A percentile compares a stretch with the other conserved stretches of the same genome.
These are phyloP conservation scores for Aulographum hederae DNA, from an alignment of 2,329 filamentous ascomycete species.

Conservation along the genomic window DNA sequence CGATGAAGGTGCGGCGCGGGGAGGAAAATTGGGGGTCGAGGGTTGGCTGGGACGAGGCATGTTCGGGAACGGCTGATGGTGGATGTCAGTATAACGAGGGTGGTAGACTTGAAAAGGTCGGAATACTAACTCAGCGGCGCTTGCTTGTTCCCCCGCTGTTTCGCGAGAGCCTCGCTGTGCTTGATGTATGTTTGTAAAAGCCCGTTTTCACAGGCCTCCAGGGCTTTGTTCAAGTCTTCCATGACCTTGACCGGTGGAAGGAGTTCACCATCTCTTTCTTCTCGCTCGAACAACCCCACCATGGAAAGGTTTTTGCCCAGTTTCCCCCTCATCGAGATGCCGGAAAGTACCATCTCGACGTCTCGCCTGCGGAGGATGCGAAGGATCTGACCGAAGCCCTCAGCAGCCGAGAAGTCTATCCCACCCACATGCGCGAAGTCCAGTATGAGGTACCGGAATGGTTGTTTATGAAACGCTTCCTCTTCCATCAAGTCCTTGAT, in stretches of 20 bases:
- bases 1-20: slow-evolving; percentile 60
- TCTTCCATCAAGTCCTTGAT: slow-evolving; percentile 72
- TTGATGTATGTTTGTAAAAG: slow-evolving; percentile 66
- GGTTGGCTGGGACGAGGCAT: slow-evolving; percentile 8
- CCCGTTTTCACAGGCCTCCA: slow-evolving; percentile 91
- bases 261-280: slow-evolving; percentile 41
- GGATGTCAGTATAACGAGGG: no score
- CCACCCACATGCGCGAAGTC: slow-evolving; percentile 82
- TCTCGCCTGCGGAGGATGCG: slow-evolving; percentile 60
- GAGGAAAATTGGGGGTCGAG: slow-evolving; percentile 48
- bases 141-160: slow-evolving; percentile 10
- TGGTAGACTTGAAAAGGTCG: slow-evolving; percentile 9
- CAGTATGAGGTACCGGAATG: slow-evolving; percentile 77
- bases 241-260: slow-evolving; percentile 43
- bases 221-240: slow-evolving; percentile 75
- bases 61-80: slow-evolving; percentile 1
- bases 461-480: slow-evolving; percentile 55
- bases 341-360: slow-evolving; percentile 67
- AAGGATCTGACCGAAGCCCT: slow-evolving; percentile 86
- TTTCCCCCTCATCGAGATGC: slow-evolving; percentile 56
- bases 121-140: slow-evolving; percentile 11
- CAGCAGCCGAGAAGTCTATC: slow-evolving; percentile 88
- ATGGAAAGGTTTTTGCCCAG: slow-evolving; percentile 65
- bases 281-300: slow-evolving; percentile 62
- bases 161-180: slow-evolving; percentile 42